These are phyloP conservation scores for Lithospermum erythrorhizon DNA, from an alignment of 257 asterid species.

Conservation along the genomic window DNA sequence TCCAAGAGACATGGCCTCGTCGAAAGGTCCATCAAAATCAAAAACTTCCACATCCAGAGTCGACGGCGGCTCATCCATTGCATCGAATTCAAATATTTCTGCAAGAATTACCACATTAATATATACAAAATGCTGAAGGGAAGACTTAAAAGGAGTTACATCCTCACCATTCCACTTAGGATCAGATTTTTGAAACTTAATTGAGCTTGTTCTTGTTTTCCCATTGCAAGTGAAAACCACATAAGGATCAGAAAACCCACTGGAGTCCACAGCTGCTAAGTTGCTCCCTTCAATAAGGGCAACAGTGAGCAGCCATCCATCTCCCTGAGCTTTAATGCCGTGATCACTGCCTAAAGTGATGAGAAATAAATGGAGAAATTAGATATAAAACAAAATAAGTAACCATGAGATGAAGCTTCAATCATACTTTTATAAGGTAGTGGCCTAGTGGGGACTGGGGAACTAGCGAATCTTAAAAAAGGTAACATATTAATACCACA, in stretches of 20 bases:
- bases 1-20: constrained; percentile 89
- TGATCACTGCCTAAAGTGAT: constrained; percentile 71
- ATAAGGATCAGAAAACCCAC: constrained; percentile 91
- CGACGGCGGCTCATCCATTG: constrained; percentile 97
- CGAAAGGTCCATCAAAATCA: constrained; percentile 92
- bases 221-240: constrained; percentile 97
- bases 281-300: constrained; percentile 82
- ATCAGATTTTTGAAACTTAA: constrained; percentile 78
- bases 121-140: constrained; percentile 3
- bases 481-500: not conserved
- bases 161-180: constrained; percentile 83
- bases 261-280: constrained; percentile 81
- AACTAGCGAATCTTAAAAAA: not conserved
- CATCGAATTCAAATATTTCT: constrained; percentile 98
- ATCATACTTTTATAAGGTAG: not conserved
- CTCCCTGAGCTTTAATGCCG: constrained; percentile 92
- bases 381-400: constrained; percentile 11
- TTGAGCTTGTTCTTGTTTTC: constrained; percentile 76
- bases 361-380: constrained; percentile 5
- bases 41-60: constrained; percentile 80
- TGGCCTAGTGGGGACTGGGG: not conserved
- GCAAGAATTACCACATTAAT: constrained; percentile 23
- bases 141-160: not conserved
- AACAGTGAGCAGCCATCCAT: constrained; percentile 95
- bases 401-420: constrained; percentile 5